Base-by-base conservation (phyloP, 139 green algal genomes). In the Tetradesmus obliquus region DNA sequence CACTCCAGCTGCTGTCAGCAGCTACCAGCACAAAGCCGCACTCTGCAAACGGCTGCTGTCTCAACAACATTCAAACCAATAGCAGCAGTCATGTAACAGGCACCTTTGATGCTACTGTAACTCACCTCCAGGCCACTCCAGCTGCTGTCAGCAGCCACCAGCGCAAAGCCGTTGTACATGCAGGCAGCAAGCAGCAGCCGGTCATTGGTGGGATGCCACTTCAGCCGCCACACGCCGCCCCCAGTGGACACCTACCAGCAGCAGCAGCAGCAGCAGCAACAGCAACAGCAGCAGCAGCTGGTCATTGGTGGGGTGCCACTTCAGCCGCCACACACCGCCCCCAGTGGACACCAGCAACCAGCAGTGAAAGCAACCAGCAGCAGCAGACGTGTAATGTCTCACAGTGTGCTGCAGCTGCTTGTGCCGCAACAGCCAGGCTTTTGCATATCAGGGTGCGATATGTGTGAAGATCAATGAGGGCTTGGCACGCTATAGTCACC, bases 191-290 rank as follows among this genome's bases (percentile, higher is more conserved):
- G 91, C 53, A 99, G 83, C 15, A 96, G 87, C 6, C 76, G 3
- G 0, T 91, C 89, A 19, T 97, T 86, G 0, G 82, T 13, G 57
- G 96, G 94, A 88, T 98, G 97, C 96, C 96, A 98, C 15, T 96
- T 96, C 55, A 98, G 84, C 19, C 97, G 93, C 97, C 97, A 99
- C 84, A 97, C 96, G 57, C 97, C 97, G 55, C 97, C 97, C n/a
- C 96, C 96, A 12, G 94, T 95, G 2, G 60, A 53, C 8, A 94
- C 88, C 96, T 97, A 94, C 60, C 82, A 15, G 1, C 24, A 12
- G 24, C 5, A 20, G 62, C 19, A 22, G 51, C 55, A 81, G 58
- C 54, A 69, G 82, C 19, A 88, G 76, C 32, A 86, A 20, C 71
- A 87, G 24, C 5, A 86, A 79, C 13, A 32, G 0, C 10, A 15